These are phyloP conservation scores for Candida montana DNA, from an alignment of 805 yeast genomes.

Conservation along the genomic window DNA sequence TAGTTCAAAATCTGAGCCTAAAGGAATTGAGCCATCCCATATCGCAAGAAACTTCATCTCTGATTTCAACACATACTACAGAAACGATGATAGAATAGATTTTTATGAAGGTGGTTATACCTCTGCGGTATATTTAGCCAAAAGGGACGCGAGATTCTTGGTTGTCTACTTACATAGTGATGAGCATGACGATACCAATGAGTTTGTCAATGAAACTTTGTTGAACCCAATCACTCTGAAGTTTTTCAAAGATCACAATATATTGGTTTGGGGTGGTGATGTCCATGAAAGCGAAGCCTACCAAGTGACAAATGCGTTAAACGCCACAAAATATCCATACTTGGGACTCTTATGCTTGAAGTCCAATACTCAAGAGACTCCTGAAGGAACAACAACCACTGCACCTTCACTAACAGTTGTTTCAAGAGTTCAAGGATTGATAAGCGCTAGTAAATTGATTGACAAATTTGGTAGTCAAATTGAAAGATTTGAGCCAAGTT, in stretches of 20 bases:
- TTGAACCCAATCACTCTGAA: slow-evolving; percentile 44
- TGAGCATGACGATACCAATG: slow-evolving; percentile 56
- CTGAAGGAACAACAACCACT: slow-evolving; percentile 48
- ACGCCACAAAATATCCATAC: slow-evolving; percentile 75
- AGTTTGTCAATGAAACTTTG: slow-evolving; percentile 50
- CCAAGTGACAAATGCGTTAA: slow-evolving; percentile 72
- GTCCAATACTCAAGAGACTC: slow-evolving; percentile 44
- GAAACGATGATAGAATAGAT: slow-evolving; percentile 23
- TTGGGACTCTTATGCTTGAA: slow-evolving; percentile 71
- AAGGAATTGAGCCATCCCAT: slow-evolving; percentile 44
- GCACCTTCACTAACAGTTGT: slow-evolving; percentile 57
- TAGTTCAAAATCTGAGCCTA: slow-evolving; percentile 31
- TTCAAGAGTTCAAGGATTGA: slow-evolving; percentile 55
- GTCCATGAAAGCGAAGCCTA: slow-evolving; percentile 75
- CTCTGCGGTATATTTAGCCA: slow-evolving; percentile 67
- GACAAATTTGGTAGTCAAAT: slow-evolving; percentile 41
- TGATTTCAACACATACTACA: slow-evolving; percentile 43
- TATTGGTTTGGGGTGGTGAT: slow-evolving; percentile 85
- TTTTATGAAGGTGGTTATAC: slow-evolving; percentile 73
- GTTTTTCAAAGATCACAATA: slow-evolving; percentile 43
- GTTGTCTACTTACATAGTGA: slow-evolving; percentile 69
- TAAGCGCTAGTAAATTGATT: slow-evolving; percentile 37
- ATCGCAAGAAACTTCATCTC: slow-evolving; percentile 47
- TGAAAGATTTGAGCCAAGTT: slow-evolving; percentile 54
- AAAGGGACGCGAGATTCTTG: slow-evolving; percentile 65